These are phyloP conservation scores for Aegilops longissima DNA, from an alignment of 176 grass and related monocot genomes.

Conservation along the genomic window DNA sequence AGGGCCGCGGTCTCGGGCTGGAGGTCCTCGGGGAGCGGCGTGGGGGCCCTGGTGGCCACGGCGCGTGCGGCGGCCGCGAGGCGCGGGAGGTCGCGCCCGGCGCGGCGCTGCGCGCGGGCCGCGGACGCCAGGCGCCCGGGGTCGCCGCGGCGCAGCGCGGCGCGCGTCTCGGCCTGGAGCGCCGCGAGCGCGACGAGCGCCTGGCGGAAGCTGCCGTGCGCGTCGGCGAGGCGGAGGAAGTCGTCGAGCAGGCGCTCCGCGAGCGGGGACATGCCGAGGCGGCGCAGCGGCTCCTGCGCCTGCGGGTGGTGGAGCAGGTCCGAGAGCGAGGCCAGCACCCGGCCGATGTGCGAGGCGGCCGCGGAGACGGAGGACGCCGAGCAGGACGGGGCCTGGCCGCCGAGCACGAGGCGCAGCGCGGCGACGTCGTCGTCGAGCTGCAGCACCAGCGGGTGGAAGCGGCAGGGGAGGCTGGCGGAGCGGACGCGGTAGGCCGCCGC, in stretches of 20 bases:
- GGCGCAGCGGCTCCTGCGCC: constrained; percentile 52
- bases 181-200: constrained; percentile 29
- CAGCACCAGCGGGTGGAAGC: constrained; percentile 73
- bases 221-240: constrained; percentile 53
- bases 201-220: constrained; percentile 54
- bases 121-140: constrained; percentile 28
- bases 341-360: constrained; percentile 34
- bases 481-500: constrained; percentile 54
- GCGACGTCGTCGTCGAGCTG: constrained; percentile 75
- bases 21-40: not conserved
- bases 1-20: constrained; percentile 26
- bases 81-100: constrained; percentile 23
- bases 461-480: constrained; percentile 66
- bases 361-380: constrained; percentile 34
- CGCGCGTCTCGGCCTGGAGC: constrained; percentile 27
- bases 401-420: constrained; percentile 48
- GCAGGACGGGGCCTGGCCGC: not conserved
- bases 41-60: not conserved
- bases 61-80: constrained; percentile 34
- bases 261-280: not conserved
- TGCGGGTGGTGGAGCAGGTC: constrained; percentile 60
- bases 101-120: constrained; percentile 47
- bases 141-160: constrained; percentile 40
- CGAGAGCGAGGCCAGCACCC: constrained; percentile 40
- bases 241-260: constrained; percentile 49